These are phyloP conservation scores for Kluyveromyces marxianus DNA, from an alignment of 1,139 yeast genomes.

Conservation along the genomic window DNA sequence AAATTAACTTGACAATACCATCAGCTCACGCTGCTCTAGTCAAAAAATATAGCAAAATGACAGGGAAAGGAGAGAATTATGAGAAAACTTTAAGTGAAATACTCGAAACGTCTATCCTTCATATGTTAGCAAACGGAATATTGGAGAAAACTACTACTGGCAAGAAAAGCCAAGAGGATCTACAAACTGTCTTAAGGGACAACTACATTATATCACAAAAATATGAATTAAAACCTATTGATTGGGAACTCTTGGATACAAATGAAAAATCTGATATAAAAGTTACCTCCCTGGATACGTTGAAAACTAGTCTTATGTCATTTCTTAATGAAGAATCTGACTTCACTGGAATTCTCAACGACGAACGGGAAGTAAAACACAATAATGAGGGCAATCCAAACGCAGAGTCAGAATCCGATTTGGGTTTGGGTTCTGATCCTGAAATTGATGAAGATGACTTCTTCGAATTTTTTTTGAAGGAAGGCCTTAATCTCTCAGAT, in stretches of 20 bases:
- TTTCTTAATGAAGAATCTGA: slow-evolving; percentile 1
- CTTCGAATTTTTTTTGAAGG: slow-evolving; percentile 48
- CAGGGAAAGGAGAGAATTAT: too few relatives aligned
- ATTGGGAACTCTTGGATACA: neutral
- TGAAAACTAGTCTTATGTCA: neutral
- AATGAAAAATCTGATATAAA: neutral
- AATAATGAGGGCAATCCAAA: slow-evolving; percentile 15
- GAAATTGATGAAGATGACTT: slow-evolving; percentile 57
- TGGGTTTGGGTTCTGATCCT: slow-evolving; percentile 21
- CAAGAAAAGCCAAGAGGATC: too few relatives aligned
- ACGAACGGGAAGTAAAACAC: slow-evolving; percentile 13
- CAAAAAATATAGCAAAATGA: neutral
- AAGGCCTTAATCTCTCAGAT: slow-evolving; percentile 37
- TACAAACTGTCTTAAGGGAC: too few relatives aligned
- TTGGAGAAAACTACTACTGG: too few relatives aligned
- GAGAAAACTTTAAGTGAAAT: slow-evolving; percentile 8
- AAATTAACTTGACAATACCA: neutral
- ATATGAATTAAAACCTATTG: neutral
- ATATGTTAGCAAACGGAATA: too few relatives aligned
- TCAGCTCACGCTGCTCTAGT: neutral
- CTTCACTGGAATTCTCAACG: slow-evolving; percentile 25
- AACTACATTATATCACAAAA: neutral
- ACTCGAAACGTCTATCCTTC: neutral
- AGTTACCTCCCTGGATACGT: neutral
- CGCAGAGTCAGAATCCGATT: slow-evolving; percentile 18